phyloP scores from a whole-genome alignment of 345 rosid species.

The Corchorus olitorius region DNA sequence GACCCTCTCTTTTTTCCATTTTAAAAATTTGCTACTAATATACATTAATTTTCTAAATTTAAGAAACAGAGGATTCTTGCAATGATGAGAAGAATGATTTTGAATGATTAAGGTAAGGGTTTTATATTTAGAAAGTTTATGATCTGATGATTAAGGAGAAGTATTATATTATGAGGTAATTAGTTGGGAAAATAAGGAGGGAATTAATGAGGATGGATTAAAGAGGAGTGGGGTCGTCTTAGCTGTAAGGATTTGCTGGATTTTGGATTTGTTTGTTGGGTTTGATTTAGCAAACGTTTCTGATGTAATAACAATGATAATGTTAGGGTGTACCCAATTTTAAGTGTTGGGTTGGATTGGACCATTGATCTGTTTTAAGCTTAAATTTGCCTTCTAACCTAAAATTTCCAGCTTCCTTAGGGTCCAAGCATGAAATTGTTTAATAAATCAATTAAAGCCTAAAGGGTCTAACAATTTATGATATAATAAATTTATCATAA shows the following conservation, averaged over 20 bases:
- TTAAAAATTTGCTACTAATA: neutral
- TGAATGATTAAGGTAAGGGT: neutral
- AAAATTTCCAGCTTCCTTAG: neutral
- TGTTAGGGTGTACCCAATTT: neutral
- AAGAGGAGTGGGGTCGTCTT: neutral
- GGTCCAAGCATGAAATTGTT: neutral
- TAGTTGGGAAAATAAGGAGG: neutral
- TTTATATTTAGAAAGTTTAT: neutral
- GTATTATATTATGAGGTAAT: neutral
- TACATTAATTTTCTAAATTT: neutral
- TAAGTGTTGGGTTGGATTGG: neutral
- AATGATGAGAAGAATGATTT: neutral
- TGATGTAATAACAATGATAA: neutral
- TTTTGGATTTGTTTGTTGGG: neutral
- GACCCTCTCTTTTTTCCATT: neutral
- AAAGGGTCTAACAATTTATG: too few species aligned
- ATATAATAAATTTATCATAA: too few species aligned
- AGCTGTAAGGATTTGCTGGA: constrained; percentile 22
- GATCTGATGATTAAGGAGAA: neutral
- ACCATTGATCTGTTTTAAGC: neutral
- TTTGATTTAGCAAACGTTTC: neutral
- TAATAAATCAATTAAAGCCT: neutral
- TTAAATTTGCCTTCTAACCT: neutral
- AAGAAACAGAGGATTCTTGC: neutral
- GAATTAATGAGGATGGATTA: neutral